Base-by-base conservation (phyloP, 495 filamentous ascomycete genomes). In the Aspergillus egyptiacus region DNA sequence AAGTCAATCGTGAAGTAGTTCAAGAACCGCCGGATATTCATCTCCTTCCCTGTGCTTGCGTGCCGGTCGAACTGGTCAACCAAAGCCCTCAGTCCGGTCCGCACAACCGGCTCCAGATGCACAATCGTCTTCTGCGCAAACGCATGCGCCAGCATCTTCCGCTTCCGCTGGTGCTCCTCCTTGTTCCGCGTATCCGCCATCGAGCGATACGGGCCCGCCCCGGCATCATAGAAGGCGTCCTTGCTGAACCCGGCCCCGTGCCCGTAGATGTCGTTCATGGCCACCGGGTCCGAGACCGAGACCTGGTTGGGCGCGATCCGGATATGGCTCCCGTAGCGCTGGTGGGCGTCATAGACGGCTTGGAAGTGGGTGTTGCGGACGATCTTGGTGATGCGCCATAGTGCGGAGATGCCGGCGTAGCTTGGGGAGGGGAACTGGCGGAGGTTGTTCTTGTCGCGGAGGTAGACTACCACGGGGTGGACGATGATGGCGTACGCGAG, bases 241-340 rank as follows among this genome's bases (percentile, higher is more conserved):
- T 78, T 79, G 22, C 56, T 51, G 45, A 68, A 72, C 22, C 53
- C 51, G 0, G 75, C 71, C 18, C 56, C 61, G 53, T 79, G 73
- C 17, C 74, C 74, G 48, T 76, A 78, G 38, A 78, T 75, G 49
- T 75, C 73, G 46, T 64, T 65, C 41, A 76, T 70, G 4, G 75
- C 74, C 13, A 17, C 33, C 23, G 15, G 58, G 31, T 49, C 60
- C 7, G 60, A 56, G 55, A 66, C 75, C 0, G 73, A 76, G 0
- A 79, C 51, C 4, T 61, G 55, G 41, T 75, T 79, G 0, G 75
- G 73, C 4, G 67, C 71, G 24, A 63, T 73, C 0, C 74, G 70
- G 27, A 77, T 40, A 18, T 77, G 63, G 2, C 70, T 59, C 2
- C 52, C 42, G 2, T 46, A 39, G 10, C 28, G 27, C 33, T 66